These are phyloP conservation scores for Polytrichum commune DNA, from an alignment of 225 moss, liverwort and hornwort species.

Conservation along the genomic window DNA sequence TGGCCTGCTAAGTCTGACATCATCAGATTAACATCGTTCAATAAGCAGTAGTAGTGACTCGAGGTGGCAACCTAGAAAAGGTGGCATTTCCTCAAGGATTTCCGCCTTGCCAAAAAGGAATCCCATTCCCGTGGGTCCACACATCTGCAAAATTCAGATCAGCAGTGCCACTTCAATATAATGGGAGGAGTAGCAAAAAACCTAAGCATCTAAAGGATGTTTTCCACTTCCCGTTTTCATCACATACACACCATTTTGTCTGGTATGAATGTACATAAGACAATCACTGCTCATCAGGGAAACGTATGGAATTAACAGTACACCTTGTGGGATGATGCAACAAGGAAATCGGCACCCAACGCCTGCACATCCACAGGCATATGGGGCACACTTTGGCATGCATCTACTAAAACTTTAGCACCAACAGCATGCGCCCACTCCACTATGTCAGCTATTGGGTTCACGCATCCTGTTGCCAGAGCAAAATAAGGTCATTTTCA, in stretches of 20 bases:
- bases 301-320: background rate
- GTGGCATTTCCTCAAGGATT: constrained; percentile 75
- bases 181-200: too few relatives aligned
- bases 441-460: constrained; percentile 71
- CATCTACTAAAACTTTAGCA: constrained; percentile 81
- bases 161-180: background rate
- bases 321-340: constrained; percentile 94
- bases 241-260: too few relatives aligned
- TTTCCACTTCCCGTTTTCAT: too few relatives aligned
- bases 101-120: constrained; percentile 65
- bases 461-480: constrained; percentile 56
- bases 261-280: too few relatives aligned
- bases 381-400: constrained; percentile 91
- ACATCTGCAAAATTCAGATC: constrained; percentile 60
- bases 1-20: background rate
- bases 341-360: constrained; percentile 77
- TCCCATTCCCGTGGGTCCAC: constrained; percentile 92
- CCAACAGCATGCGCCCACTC: constrained; percentile 74
- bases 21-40: too few relatives aligned
- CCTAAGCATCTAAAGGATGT: too few relatives aligned
- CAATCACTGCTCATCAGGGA: background rate
- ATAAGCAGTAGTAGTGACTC: background rate
- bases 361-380: constrained; percentile 87
- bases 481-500: background rate
- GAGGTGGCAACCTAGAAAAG: constrained; percentile 63